phyloP scores from a whole-genome alignment of 2,329 filamentous ascomycete genomes.

The Penicillium sp. region DNA sequence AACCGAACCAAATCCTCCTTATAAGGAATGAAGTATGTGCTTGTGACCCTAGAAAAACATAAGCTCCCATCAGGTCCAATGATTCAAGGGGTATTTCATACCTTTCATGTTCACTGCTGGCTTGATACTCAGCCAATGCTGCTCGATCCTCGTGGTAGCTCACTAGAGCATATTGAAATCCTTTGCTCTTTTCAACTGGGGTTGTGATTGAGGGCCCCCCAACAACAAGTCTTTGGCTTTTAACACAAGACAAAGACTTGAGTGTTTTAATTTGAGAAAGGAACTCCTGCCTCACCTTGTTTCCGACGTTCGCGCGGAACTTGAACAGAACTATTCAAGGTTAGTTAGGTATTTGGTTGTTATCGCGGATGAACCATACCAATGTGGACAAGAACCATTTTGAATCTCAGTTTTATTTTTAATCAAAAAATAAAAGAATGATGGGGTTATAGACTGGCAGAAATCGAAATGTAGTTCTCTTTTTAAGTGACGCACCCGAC shows the following conservation, averaged over 20 bases:
- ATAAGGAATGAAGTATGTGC: constrained; percentile 53
- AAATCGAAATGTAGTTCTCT: background rate
- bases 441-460: background rate
- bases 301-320: constrained; percentile 46
- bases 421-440: background rate
- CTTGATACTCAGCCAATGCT: constrained; percentile 54
- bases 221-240: constrained; percentile 51
- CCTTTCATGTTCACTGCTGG: constrained; percentile 54
- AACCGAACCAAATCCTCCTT: constrained; percentile 56
- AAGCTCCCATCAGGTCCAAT: background rate
- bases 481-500: background rate
- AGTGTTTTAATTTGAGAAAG: constrained; percentile 51
- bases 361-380: constrained; percentile 13
- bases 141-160: constrained; percentile 52
- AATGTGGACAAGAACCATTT: constrained; percentile 30
- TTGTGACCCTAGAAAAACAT: constrained; percentile 47
- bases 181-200: constrained; percentile 55
- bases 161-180: constrained; percentile 53
- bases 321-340: constrained; percentile 50
- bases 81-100: constrained; percentile 20
- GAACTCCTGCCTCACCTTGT: constrained; percentile 48
- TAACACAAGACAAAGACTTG: constrained; percentile 51
- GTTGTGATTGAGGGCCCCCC: constrained; percentile 56
- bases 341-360: background rate
- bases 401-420: constrained; percentile 4